phyloP scores from a whole-genome alignment of 768 basidiomycete species.

The Russula foetens region DNA sequence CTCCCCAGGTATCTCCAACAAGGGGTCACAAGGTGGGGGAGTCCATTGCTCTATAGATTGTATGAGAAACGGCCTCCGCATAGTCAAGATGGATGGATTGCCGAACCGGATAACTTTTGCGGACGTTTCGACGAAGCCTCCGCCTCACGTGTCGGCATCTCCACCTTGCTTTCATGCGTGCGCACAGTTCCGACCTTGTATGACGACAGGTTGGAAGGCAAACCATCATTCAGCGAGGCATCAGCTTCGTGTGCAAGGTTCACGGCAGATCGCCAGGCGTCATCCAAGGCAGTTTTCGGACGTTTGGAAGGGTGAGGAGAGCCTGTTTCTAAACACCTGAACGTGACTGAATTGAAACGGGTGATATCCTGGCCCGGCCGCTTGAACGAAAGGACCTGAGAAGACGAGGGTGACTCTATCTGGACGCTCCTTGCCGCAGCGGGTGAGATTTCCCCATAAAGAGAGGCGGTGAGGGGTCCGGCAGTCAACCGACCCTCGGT shows the following conservation, averaged over 20 bases:
- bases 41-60: slow-evolving; percentile 25
- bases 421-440: slow-evolving; percentile 21
- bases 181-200: slow-evolving; percentile 2
- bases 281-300: slow-evolving; percentile 12
- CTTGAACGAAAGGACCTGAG: slow-evolving; percentile 36
- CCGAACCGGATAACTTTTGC: neutral
- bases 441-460: slow-evolving; percentile 26
- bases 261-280: slow-evolving; percentile 16
- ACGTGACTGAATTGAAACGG: slow-evolving; percentile 39
- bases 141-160: neutral
- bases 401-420: slow-evolving; percentile 28
- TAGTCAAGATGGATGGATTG: slow-evolving; percentile 17
- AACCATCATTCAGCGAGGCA: slow-evolving; percentile 15
- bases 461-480: slow-evolving; percentile 26
- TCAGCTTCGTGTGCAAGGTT: slow-evolving; percentile 17
- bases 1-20: slow-evolving; percentile 59
- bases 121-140: neutral
- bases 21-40: slow-evolving; percentile 39
- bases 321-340: neutral
- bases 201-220: slow-evolving; percentile 18
- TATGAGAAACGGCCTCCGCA: slow-evolving; percentile 9
- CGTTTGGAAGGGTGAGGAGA: slow-evolving; percentile 5
- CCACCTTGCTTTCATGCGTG: neutral
- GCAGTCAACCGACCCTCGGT: slow-evolving; percentile 21
- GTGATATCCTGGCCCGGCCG: slow-evolving; percentile 27